Percentiles rank a stretch among this genome's conserved stretches.
These are phyloP conservation scores for Fusarium sarcochroum DNA, from an alignment of 2,329 filamentous ascomycete species.

Conservation along the genomic window DNA sequence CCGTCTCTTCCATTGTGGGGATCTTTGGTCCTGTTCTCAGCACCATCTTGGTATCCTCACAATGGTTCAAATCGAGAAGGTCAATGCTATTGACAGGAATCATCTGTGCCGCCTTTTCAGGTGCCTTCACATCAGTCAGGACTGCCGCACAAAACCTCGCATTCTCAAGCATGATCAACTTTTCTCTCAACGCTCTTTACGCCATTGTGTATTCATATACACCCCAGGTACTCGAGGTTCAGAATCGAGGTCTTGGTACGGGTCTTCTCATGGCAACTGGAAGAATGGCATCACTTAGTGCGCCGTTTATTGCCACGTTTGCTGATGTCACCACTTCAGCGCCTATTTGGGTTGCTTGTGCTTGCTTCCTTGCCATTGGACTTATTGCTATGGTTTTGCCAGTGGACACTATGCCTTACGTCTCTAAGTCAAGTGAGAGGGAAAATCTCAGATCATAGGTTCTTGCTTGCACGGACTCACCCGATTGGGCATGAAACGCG, in stretches of 20 bases:
- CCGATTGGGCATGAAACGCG: too few relatives aligned
- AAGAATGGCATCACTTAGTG: constrained; percentile 3
- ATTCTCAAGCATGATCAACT: constrained; percentile 10
- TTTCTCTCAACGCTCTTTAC: constrained; percentile 1
- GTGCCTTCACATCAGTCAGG: background rate
- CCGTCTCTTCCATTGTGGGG: background rate
- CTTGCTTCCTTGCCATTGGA: background rate
- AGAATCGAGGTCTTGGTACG: constrained; percentile 9
- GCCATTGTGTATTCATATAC: constrained; percentile 8
- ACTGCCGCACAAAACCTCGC: background rate
- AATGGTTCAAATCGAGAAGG: background rate
- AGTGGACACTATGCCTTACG: background rate
- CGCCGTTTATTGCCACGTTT: constrained; percentile 5
- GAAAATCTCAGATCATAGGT: too few relatives aligned
- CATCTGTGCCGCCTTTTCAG: constrained; percentile 4
- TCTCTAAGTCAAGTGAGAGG: background rate
- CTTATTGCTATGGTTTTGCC: background rate
- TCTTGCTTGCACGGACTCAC: too few relatives aligned
- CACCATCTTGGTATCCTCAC: background rate
- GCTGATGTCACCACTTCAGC: background rate
- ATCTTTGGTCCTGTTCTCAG: constrained; percentile 4
- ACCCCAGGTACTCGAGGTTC: background rate
- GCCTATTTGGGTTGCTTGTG: constrained; percentile 1
- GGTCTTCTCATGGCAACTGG: background rate
- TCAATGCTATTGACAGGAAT: background rate